Conservation (phyloP, 1,284 basidiomycete genomes). For the Termitomyces sp. region DNA sequence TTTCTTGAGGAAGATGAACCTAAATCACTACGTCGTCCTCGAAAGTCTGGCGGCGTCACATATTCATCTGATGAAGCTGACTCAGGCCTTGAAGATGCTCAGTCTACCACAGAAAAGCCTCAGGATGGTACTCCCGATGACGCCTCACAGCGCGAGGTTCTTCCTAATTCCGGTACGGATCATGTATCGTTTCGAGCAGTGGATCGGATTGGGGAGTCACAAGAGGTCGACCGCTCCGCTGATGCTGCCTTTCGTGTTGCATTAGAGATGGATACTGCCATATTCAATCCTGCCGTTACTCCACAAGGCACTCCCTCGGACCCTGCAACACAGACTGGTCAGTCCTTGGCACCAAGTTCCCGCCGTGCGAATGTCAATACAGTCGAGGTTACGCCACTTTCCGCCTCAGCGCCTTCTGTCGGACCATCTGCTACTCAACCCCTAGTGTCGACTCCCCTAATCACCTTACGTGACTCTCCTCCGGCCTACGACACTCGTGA, state of each 20-base stretch:
- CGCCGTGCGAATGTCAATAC: not conserved
- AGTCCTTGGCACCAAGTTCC: constrained; percentile 3
- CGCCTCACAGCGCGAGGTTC: not conserved
- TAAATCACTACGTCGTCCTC: constrained; percentile 8
- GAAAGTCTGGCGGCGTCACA: constrained; percentile 1
- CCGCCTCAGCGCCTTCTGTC: not conserved
- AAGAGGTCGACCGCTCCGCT: constrained; percentile 27
- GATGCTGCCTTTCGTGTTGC: constrained; percentile 30
- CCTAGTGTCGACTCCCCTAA: not conserved
- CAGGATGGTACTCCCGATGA: not conserved
- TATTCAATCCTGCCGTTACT: constrained; percentile 17
- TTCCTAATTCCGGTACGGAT: constrained; percentile 5
- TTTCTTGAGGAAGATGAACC: constrained; percentile 24
- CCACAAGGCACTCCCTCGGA: constrained; percentile 4
- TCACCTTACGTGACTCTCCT: not conserved
- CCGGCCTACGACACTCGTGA: not conserved
- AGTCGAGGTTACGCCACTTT: constrained; percentile 6
- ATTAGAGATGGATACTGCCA: constrained; percentile 27
- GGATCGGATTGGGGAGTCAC: constrained; percentile 26
- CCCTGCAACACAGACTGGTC: not conserved
- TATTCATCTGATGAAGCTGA: constrained; percentile 26
- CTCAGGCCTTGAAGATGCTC: constrained; percentile 17
- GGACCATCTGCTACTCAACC: constrained; percentile 3
- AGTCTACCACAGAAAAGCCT: constrained; percentile 11
- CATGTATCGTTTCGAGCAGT: constrained; percentile 26